A percentile compares a stretch with the other conserved stretches of the same genome.
Evolutionary conservation across 2,329 filamentous ascomycete species (phyloP).

Genomic region (Botrytis deweyae): DNA sequence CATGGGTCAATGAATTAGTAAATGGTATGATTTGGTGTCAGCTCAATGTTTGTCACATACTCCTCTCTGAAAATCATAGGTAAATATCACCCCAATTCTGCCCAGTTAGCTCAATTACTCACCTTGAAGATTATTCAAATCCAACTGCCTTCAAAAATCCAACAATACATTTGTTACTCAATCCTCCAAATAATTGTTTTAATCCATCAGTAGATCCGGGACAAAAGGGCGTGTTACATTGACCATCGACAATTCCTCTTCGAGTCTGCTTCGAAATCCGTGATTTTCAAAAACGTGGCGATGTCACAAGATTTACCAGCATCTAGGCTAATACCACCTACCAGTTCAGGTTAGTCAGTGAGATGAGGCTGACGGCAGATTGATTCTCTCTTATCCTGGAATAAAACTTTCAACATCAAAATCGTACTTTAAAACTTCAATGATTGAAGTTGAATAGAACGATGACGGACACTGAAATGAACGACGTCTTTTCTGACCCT

Average conservation of each 20-base stretch:
- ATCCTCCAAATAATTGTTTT: background rate
- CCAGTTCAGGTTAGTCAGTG: background rate
- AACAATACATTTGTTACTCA: background rate
- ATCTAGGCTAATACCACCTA: background rate
- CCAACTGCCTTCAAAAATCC: background rate
- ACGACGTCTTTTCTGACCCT: background rate
- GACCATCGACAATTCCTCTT: background rate
- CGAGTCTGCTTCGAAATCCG: background rate
- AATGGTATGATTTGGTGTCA: background rate
- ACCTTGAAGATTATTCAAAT: background rate
- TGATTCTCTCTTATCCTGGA: no score
- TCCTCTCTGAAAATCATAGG: background rate
- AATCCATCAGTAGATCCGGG: background rate
- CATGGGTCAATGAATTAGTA: background rate
- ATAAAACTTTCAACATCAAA: background rate
- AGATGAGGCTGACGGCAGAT: background rate
- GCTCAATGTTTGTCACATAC: background rate
- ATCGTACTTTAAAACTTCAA: background rate
- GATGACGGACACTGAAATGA: background rate
- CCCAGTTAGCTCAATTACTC: background rate
- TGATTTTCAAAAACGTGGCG: background rate
- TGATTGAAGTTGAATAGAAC: background rate
- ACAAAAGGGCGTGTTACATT: background rate
- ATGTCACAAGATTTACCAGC: background rate
- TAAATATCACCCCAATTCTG: background rate